A percentile compares a stretch with the other conserved stretches of the same genome.
Evolutionary conservation across 352 stramenopile genomes (phyloP).

Genomic region (Pythium rhizo-oryzae): DNA sequence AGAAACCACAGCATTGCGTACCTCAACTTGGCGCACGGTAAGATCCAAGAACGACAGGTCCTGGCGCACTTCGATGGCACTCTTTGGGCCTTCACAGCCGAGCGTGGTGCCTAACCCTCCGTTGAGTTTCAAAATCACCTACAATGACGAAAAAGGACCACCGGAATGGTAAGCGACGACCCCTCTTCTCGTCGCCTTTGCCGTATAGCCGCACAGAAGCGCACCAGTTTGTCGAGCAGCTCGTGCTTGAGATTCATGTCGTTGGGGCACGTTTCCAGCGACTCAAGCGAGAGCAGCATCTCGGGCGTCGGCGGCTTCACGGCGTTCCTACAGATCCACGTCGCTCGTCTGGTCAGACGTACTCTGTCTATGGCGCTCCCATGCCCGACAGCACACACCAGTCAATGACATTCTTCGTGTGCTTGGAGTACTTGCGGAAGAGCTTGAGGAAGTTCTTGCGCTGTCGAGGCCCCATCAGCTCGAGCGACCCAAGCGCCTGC

Average conservation of each 20-base stretch:
- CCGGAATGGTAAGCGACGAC: neutral
- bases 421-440: conserved; percentile 88
- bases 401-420: conserved; percentile 82
- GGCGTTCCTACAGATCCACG: conserved; percentile 47
- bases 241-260: conserved; percentile 93
- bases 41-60: conserved; percentile 98
- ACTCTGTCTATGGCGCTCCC: neutral
- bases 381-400: conserved; percentile 39
- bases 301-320: conserved; percentile 75
- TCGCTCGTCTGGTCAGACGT: neutral
- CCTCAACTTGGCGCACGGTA: conserved; percentile 97
- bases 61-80: conserved; percentile 93
- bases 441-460: conserved; percentile 90
- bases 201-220: neutral
- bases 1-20: conserved; percentile 26
- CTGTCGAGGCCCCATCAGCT: conserved; percentile 80
- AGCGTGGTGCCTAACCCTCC: conserved; percentile 99
- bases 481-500: conserved; percentile 72
- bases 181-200: no score
- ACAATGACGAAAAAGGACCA: neutral
- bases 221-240: conserved; percentile 95
- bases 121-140: conserved; percentile 98
- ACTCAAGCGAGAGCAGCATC: conserved; percentile 72
- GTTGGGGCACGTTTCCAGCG: conserved; percentile 88
- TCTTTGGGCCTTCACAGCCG: conserved; percentile 94